Evolutionary conservation across 2,329 filamentous ascomycete species (phyloP), one percentile per base, ranked within the genome.

Genomic region (Coniochaeta ligniaria): DNA sequence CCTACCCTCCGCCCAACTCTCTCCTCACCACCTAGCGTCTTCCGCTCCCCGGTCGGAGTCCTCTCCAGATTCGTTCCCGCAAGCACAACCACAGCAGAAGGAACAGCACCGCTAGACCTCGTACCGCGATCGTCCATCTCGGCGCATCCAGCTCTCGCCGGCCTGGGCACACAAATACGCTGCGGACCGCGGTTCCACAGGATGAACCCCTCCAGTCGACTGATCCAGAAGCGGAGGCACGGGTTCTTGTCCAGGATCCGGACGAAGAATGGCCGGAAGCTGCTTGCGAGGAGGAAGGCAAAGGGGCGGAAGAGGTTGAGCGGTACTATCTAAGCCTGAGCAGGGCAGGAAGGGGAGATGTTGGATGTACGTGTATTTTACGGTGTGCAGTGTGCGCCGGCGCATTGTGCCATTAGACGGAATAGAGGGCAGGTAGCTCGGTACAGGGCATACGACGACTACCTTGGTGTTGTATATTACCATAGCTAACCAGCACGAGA

Each of bases 141-240:
- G 14, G 69, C 79, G 31, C 78, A 84, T 70, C 83, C 83, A 33
- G 79, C 80, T 9, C 72, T 85, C n/a, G 71, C 69, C 6, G 77
- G 73, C 56, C 64, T 58, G 36, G 71, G 72, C 52, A 70, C 68
- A 62, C 83, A 85, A 73, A 74, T 85, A 64, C 81, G 83, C 60
- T 86, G 80, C 74, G 83, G 82, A 1, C 83, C 83, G 56, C 79
- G 83, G 62, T 78, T 83, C 68, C 86, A 81, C 35, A 28, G 47
- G 47, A 80, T 85, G 81, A 78, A 81, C 60, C 73, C 77, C 57
- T 73, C 78, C 60, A 83, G 80, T 60, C 77, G 83, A 38, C 73
- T 86, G 59, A 71, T 85, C 16, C 81, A 85, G 72, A 86, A 86
- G 77, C 77, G 83, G 26, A 77, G 83, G 65, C 79, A 82, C 64